phyloP scores from a whole-genome alignment of 495 filamentous ascomycete species.

The Beverwykella pulmonaria region DNA sequence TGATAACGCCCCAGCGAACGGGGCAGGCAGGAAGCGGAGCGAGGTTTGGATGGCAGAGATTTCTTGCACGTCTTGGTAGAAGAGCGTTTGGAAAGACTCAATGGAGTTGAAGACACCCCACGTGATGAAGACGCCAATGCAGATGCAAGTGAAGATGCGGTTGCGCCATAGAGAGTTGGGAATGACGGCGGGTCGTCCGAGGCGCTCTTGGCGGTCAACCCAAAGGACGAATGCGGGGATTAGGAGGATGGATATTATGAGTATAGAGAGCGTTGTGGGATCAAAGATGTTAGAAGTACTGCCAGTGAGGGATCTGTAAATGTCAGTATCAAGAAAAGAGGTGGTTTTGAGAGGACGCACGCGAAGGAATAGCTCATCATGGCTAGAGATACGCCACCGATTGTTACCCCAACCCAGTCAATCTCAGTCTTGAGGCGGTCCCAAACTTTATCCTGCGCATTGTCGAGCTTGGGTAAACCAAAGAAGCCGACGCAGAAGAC shows the following conservation, averaged over 20 bases:
- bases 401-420: constrained; percentile 53
- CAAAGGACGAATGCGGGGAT: constrained; percentile 53
- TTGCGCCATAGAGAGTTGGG: constrained; percentile 59
- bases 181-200: constrained; percentile 50
- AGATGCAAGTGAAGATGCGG: constrained; percentile 52
- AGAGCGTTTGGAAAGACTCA: constrained; percentile 56
- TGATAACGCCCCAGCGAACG: constrained; percentile 55
- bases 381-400: constrained; percentile 46
- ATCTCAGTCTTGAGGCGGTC: constrained; percentile 46
- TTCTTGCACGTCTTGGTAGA: constrained; percentile 56
- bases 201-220: constrained; percentile 51
- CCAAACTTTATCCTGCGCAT: constrained; percentile 24
- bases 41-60: constrained; percentile 50
- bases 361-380: constrained; percentile 55
- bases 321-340: background rate
- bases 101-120: constrained; percentile 57
- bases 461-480: constrained; percentile 44
- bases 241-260: constrained; percentile 49
- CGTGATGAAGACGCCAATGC: constrained; percentile 56
- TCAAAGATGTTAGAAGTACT: constrained; percentile 43
- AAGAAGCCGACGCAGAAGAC: constrained; percentile 46
- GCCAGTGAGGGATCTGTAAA: constrained; percentile 46
- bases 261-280: constrained; percentile 45
- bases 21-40: constrained; percentile 59
- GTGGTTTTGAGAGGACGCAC: constrained; percentile 34